Base-by-base conservation (phyloP, 305 asterid species). In the Lippia alba region DNA sequence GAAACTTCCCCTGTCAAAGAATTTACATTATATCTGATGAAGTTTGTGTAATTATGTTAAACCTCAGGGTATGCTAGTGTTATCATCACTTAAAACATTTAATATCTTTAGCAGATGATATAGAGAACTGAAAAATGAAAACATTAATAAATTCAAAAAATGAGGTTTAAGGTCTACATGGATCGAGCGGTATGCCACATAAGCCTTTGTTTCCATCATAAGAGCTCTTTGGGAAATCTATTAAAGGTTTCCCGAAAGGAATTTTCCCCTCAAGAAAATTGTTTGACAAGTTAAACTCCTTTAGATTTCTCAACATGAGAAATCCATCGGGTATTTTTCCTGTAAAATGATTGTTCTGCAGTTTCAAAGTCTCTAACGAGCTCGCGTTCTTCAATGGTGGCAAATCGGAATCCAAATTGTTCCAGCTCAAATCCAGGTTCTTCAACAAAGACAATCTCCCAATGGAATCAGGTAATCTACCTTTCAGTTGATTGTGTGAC, bases 161-260 rank as follows among this genome's bases (percentile, higher is more conserved):
- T 44, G 16, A 32, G 64, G 67, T 40, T 61, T 36, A 82, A 63
- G 76, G 59, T 18, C 15, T 56, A 73, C 94, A 90, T 34, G 85
- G 84, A 12, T 74, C 65, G 9, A 90, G 86, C n/a, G 95, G 96
- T 65, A 63, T 49, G 11, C 96, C 92, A 15, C 96, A 88, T 33
- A 90, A 75, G 61, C 84, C 91, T 67, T 34, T 80, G 69, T 90
- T 90, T 56, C 88, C 89, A 0, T 73, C 56, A 74, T 77, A 90
- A 20, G 84, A 74, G 49, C 71, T 73, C 64, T 50, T 56, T 0
- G 92, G 90, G 75, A 90, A 90, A 70, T 76, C 46, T 50, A 68
- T 65, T 19, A 90, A 64, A 19, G 95, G 95, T 72, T 77, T 74
- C 14, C 90, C 90, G 8, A 49, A 59, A 19, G 96, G 92, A 36